Evolutionary conservation across 192 early-diverging fungal genomes (phyloP), one percentile per base, ranked within the genome.

Genomic region (Coemansia sp.): DNA sequence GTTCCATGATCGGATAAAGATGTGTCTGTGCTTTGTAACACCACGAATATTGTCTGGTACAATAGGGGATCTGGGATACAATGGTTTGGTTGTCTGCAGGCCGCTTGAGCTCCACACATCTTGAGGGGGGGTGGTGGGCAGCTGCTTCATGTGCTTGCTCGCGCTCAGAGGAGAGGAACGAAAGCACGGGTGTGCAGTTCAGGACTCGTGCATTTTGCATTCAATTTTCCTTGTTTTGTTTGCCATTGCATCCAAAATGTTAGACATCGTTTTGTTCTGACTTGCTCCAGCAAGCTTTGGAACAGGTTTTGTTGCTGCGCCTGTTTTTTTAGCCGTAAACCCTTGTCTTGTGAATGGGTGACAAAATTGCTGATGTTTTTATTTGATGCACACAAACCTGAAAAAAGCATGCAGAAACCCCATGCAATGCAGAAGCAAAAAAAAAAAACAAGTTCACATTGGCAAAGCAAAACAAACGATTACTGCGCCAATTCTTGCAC

Each of bases 11-110:
- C 44, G 18, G 44, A 14, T 46, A 46, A 46, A 18, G 44, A 46
- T 46, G 12, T 46, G 44, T 46, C 44, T 46, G 44, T 46, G 44
- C 44, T 46, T 46, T 46, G 44, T 46, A 46, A 46, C 44, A 46
- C 44, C 16, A 18, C 14, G 18, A 18, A 5, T 5, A 46, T 46
- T 46, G 44, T 46, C 18, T 46, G 44, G 44, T 46, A 16, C 4
- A 46, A 46, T 46, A 18, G 16, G 30, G 18, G 16, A 18, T 46
- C 4, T 46, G 16, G 44, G 18, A 14, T 1, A 46, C 44, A 46
- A 46, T 46, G 11, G 14, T 16, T 18, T 46, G 44, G 44, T 14
- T 18, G 44, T 18, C 44, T 46, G 44, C 44, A 46, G 39, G 39
- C 6, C 1, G 0, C 39, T 41, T 12, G 39, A 41, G 39, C 12